Base-by-base conservation (phyloP, 495 filamentous ascomycete genomes). In the Neurospora sublineolata region DNA sequence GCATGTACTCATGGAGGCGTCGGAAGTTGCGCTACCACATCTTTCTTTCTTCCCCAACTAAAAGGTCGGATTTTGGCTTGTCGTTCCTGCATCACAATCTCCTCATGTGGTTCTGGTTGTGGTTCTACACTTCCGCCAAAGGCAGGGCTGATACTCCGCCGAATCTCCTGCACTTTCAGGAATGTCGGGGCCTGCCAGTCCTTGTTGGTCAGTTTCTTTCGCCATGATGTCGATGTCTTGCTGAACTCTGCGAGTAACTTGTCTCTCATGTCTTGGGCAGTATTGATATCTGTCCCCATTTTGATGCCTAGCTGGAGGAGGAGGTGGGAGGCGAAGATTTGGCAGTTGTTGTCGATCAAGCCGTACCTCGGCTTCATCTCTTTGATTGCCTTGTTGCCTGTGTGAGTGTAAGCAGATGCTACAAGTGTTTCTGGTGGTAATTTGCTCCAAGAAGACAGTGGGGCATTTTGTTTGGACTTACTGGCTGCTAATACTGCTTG, bases 331-430 rank as follows among this genome's bases (percentile, higher is more conserved):
- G 82, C 83, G 71, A 79, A 85, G 69, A 80, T 84, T 75, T 85
- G 83, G 73, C 83, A 85, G 78, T 85, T 85, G 73, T 85, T 85
- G 68, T 74, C 80, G 75, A 85, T 84, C 40, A 85, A 73, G 72
- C 84, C 83, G 77, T 85, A 85, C 12, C 74, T 82, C 2, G 82
- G 74, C 67, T 78, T 75, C 79, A 85, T 84, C 70, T 80, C 75
- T 41, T 79, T 76, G 58, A 85, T 85, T 30, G 82, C 81, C 78
- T 78, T 80, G 70, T 84, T 82, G 68, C 78, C 82, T 79, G 41
- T 23, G n/a, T 30, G 44, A 0, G 30, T 16, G 39, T 14, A 3
- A 41, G 37, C 3, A 37, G 27, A 11, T 36, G 33, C 4, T 36
- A 4, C 6, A 69, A 6, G 3, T 52, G 20, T 12, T 23, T 12